Conservation (phyloP, 805 yeast species). For the Yarrowia sp. region DNA sequence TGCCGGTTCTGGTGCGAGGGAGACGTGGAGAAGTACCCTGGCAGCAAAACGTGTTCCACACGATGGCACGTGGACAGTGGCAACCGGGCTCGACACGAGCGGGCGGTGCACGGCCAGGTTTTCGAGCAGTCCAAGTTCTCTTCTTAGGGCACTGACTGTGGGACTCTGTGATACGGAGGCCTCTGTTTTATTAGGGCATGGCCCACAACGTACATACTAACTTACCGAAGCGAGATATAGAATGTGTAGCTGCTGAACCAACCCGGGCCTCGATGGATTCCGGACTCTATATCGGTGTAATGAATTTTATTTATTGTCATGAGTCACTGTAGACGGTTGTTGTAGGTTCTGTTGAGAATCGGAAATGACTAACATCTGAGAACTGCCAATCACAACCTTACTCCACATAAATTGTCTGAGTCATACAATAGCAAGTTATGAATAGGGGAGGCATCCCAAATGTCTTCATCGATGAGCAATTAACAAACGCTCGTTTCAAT, state of each 20-base stretch:
- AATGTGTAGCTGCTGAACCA: slow-evolving; percentile 11
- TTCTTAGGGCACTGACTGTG: not conserved
- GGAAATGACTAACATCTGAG: no score
- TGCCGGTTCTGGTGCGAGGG: slow-evolving; percentile 46
- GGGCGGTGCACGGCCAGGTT: slow-evolving; percentile 45
- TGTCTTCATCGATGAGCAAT: no score
- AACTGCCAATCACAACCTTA: no score
- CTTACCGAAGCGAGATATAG: slow-evolving; percentile 16
- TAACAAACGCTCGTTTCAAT: no score
- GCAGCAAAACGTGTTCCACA: slow-evolving; percentile 45
- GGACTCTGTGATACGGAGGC: not conserved
- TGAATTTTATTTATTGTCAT: slow-evolving; percentile 25
- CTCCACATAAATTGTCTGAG: not conserved
- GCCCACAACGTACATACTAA: slow-evolving; percentile 25
- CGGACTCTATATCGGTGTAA: slow-evolving; percentile 17
- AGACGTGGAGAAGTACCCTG: slow-evolving; percentile 45
- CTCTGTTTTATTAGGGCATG: slow-evolving; percentile 1
- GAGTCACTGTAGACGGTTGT: not conserved
- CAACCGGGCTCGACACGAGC: slow-evolving; percentile 46
- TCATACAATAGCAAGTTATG: not conserved
- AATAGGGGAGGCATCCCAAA: no score
- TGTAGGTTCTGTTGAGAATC: not conserved
- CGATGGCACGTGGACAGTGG: slow-evolving; percentile 48
- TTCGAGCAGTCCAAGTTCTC: slow-evolving; percentile 38
- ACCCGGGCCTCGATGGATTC: not conserved